Base-by-base conservation (phyloP, 306 rosid species). In the Elaeagnus macrophylla region DNA sequence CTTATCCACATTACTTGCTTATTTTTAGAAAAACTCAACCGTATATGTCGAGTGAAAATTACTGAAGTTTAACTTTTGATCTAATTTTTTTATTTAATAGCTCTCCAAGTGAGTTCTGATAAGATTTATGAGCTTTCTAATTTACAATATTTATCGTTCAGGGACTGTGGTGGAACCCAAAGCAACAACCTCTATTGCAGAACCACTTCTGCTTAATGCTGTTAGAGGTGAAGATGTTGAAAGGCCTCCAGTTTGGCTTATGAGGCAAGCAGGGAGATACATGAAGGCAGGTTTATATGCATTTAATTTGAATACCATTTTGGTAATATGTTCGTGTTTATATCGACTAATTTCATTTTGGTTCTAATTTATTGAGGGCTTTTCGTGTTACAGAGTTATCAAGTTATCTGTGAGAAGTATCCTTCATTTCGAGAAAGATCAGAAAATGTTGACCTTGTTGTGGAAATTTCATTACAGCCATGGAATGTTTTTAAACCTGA, bases 221-320 rank as follows among this genome's bases (percentile, higher is more conserved):
- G 96, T 77, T 72, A 84, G 86, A 47, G 94, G 94, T 14, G 53
- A 64, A 46, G 82, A 82, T 62, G 86, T 91, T 38, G 99, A 87
- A 36, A 84, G 99, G 47, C 99, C 99, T 39, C 99, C 99, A 2
- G 99, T 91, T 80, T 91, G 99, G 99, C 91, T 91, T 53, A 91
- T 91, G 99, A 82, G 99, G 75, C 99, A 91, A 77, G 99, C 99
- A 15, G 99, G 99, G 93, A 85, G 97, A 87, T 89, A 89, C 75
- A 89, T 89, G 97, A 89, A 89, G 97, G 97, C 86, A 85, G 84
- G 93, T 85, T 76, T 72, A 72, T 75, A 37, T 65, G 54, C 56
- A 66, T 71, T 65, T 18, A 38, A 32, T 14, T 68, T 32, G 75
- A 15, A 42, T 49, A 9, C 48, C 36, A 53, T 13, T 59, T 38